Evolutionary conservation across 2,329 filamentous ascomycete genomes (phyloP), one percentile per base, ranked within the genome.

Genomic region (Aspergillus sp.): DNA sequence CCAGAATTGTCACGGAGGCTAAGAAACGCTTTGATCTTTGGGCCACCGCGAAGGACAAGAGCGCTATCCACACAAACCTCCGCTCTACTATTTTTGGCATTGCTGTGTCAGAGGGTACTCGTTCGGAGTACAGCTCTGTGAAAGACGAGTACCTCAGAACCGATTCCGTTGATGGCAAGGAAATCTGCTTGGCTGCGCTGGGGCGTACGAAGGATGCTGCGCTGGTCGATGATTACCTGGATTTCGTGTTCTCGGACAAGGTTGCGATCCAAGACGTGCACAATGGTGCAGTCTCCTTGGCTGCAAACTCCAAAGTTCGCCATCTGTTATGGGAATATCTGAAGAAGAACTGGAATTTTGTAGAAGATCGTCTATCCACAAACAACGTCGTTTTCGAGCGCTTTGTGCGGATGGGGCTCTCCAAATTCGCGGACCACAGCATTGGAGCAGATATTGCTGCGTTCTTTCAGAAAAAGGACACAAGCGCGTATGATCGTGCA

Each of bases 341-440:
- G 70, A 91, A 93, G 77, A 81, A 84, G 44, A 88, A 96, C 77
- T 99, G 93, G 90, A 81, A 85, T 31, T 80, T 83, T 37, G 84
- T 96, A 45, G 83, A 87, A 52, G 78, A 85, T 59, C 89, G 89
- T 73, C 82, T 98, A 55, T 86, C 84, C 72, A 81, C 82, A 43
- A 97, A 97, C 77, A 90, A 91, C 62, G 89, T 97, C 31, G 86
- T 97, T 3, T 81, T 97, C 15, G 93, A 99, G 77, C 87, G 93
- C 48, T 96, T 96, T 77, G 79, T 99, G 66, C 87, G 90, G 66
- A 81, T 90, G 65, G 87, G 87, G 45, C 79, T 99, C 65, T 86
- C 85, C 68, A 90, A 90, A 70, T 98, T 96, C 72, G 85, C 90
- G 3, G 87, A 91, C 66, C 77, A 80, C 14, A 82, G 84, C 62